These are phyloP conservation scores for Zea mays DNA, from an alignment of 176 grass and related monocot species.

Conservation along the genomic window DNA sequence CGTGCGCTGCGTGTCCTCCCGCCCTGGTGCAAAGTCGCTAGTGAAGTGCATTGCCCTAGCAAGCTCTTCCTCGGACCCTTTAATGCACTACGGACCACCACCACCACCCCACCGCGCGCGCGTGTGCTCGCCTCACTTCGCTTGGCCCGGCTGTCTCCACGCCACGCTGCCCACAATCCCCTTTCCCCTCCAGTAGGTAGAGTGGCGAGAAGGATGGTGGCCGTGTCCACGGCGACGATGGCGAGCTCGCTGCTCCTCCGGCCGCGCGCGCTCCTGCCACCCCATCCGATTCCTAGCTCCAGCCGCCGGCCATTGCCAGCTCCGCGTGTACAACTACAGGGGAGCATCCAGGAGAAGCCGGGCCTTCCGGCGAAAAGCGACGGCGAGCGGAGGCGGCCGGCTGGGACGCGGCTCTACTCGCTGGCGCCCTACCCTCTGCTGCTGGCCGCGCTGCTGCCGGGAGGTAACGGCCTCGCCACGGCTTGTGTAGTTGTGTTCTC, in stretches of 20 bases:
- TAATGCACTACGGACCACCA: too few species aligned
- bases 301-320: slow-evolving; percentile 14
- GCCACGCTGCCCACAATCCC: slow-evolving; percentile 47
- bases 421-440: slow-evolving; percentile 71
- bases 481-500: not conserved
- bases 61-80: not conserved
- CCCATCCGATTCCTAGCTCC: not conserved
- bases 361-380: not conserved
- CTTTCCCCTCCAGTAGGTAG: slow-evolving; percentile 3
- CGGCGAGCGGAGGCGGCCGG: slow-evolving; percentile 13
- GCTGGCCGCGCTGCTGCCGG: slow-evolving; percentile 66
- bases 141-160: slow-evolving; percentile 75
- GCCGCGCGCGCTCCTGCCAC: slow-evolving; percentile 21
- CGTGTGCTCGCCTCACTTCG: slow-evolving; percentile 45
- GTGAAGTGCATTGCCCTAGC: not conserved
- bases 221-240: slow-evolving; percentile 26
- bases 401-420: slow-evolving; percentile 53
- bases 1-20: slow-evolving; percentile 19
- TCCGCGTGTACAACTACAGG: not conserved
- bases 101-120: not conserved
- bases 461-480: slow-evolving; percentile 31
- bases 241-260: slow-evolving; percentile 49
- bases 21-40: not conserved
- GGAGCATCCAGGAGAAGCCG: not conserved
- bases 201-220: slow-evolving; percentile 21